A percentile compares a stretch with the other conserved stretches of the same genome.
Evolutionary conservation across 1,139 yeast genomes (phyloP).

Genomic region (Hanseniaspora gamundiae): DNA sequence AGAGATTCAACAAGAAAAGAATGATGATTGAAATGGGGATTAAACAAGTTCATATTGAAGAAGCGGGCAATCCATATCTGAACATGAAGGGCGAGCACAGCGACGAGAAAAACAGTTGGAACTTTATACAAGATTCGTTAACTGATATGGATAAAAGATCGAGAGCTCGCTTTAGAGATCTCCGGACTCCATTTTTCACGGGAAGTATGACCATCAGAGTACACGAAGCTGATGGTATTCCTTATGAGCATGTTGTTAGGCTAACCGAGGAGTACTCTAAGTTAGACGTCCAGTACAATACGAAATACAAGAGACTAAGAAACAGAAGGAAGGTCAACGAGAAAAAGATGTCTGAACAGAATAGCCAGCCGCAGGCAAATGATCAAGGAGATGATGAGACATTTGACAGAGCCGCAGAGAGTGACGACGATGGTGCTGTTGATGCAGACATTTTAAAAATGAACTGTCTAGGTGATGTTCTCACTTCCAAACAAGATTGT

Average conservation of each 20-base stretch:
- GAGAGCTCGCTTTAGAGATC: slow-evolving; percentile 7
- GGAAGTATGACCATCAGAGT: slow-evolving; percentile 97
- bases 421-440: slow-evolving; percentile 26
- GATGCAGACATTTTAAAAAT: slow-evolving; percentile 33
- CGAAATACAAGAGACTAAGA: slow-evolving; percentile 68
- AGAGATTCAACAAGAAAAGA: slow-evolving; percentile 83
- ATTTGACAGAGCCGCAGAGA: slow-evolving; percentile 21
- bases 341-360: slow-evolving; percentile 24
- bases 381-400: slow-evolving; percentile 18
- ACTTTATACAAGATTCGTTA: background rate
- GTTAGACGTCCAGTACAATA: slow-evolving; percentile 87
- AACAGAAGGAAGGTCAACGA: slow-evolving; percentile 42
- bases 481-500: slow-evolving; percentile 48
- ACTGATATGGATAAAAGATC: background rate
- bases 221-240: slow-evolving; percentile 99
- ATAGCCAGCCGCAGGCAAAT: slow-evolving; percentile 16
- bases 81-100: background rate
- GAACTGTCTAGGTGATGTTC: slow-evolving; percentile 69
- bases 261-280: slow-evolving; percentile 76
- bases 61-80: slow-evolving; percentile 33
- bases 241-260: slow-evolving; percentile 94
- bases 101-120: background rate
- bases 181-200: slow-evolving; percentile 43
- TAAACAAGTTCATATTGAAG: slow-evolving; percentile 73
- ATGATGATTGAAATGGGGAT: slow-evolving; percentile 92